Evolutionary conservation across 768 basidiomycete species (phyloP), one percentile per base, ranked within the genome.

Genomic region (Galerina marginata): DNA sequence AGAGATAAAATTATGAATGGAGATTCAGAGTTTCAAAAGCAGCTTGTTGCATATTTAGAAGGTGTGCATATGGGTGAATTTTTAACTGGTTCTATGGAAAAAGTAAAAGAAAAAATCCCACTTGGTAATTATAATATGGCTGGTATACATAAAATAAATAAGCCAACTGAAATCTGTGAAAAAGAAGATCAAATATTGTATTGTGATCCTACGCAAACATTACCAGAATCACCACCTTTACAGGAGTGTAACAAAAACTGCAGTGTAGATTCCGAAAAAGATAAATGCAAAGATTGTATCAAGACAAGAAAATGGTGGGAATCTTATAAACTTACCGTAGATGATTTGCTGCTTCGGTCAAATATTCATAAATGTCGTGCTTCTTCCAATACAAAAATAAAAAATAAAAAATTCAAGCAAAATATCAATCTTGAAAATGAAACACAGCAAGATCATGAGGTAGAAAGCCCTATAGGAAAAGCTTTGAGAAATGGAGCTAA

Each of bases 61-160:
- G 51, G 58, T 54, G 39, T 54, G 3, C 73, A 75, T 58, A 33
- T 62, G 36, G 79, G 75, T 2, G 72, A 77, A 29, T 76, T 78
- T 42, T 16, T 68, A 6, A 67, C 59, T 9, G 72, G 71, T 11
- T 36, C 36, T n/a, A 20, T 53, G 15, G 37, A 40, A 10, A 57
- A 71, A 0, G 61, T 74, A 5, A 9, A 0, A 76, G 74, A 1
- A 40, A 61, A 6, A 67, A 68, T 9, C 54, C 51, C 9, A 20
- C 20, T 20, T 74, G 72, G 53, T 69, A 73, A 39, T 60, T 72
- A 68, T 74, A 58, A 67, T 71, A 29, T 42, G 40, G 59, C 15
- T 29, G 26, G 7, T 5, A 36, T 2, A 14, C 37, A 9, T 7
- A 59, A 3, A 15, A 40, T 39, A 2, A 57, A 55, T 20, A 20